phyloP scores from a whole-genome alignment of 108 stramenopile species.

The Fragilaria crotonensis region DNA sequence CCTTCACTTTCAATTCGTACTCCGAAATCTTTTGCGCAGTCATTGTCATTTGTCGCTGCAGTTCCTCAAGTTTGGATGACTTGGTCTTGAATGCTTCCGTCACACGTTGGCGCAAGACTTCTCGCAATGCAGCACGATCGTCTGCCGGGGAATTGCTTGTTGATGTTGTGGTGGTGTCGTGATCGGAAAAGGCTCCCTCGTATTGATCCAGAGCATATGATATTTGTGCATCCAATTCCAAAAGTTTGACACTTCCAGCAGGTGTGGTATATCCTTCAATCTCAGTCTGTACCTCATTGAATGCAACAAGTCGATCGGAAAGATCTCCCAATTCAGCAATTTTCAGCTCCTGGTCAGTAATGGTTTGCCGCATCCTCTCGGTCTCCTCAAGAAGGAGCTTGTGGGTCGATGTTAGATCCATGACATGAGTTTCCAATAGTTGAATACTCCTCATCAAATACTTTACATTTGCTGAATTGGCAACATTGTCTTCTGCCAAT shows the following conservation, averaged over 20 bases:
- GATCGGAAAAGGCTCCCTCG: too few relatives aligned
- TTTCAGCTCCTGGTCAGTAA: neutral
- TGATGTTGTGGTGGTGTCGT: too few relatives aligned
- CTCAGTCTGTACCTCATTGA: too few relatives aligned
- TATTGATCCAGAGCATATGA: too few relatives aligned
- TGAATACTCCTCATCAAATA: neutral
- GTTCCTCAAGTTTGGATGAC: neutral
- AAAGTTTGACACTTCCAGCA: too few relatives aligned
- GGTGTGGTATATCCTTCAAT: too few relatives aligned
- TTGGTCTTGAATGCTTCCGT: neutral
- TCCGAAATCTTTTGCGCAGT: neutral
- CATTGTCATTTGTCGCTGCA: neutral
- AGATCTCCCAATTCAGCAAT: neutral
- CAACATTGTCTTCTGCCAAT: neutral
- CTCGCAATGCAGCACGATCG: neutral
- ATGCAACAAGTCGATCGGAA: neutral
- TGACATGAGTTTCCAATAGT: neutral
- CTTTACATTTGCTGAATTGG: neutral
- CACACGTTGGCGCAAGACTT: neutral
- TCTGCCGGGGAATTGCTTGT: too few relatives aligned
- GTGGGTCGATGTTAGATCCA: neutral
- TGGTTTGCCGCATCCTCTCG: neutral
- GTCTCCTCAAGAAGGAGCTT: neutral
- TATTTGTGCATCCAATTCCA: too few relatives aligned
- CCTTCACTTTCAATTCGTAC: neutral